Base-by-base conservation (phyloP, 345 rosid species). In the Excoecaria agallocha region DNA sequence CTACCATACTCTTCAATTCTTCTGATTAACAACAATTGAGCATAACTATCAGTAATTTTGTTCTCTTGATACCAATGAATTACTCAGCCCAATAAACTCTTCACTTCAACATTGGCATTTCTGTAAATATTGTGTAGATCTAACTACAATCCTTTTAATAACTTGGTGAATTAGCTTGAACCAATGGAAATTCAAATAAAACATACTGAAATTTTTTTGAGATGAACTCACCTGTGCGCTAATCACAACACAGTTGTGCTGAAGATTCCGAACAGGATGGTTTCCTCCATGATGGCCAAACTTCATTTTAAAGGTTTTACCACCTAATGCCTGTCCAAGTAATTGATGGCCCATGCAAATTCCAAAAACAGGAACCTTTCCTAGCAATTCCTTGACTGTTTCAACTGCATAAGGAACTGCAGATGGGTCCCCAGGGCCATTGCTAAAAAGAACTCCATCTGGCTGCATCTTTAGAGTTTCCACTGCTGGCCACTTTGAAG, bases 331-430 rank as follows among this genome's bases (percentile, higher is more conserved):
- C 86, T 91, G 98, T 55, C 98, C 98, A 15, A 95, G 90, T 75
- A 95, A 82, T 77, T 95, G 99, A 81, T 95, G 98, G 58, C 97
- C 99, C 99, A 95, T 95, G 84, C 98, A 91, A 81, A 96, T 96
- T 70, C 98, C 99, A 57, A 90, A 96, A 70, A 96, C 97, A 52
- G 98, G 93, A 69, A 86, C 91, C 81, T 91, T 91, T 74, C 99
- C 96, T 3, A 93, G 77, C 63, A 90, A 80, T 82, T 90, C 85
- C 75, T 86, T 93, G 39, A 93, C 98, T 15, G 90, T 89, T 81
- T 91, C 86, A 64, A 96, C 96, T 71, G 97, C 96, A 80, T 91
- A 96, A 30, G 98, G 97, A 75, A 90, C 97, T 55, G 97, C 97
- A 71, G 99, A 96, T 74, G 98, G 96, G 69, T 93, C 98, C 63